phyloP scores from a whole-genome alignment of 106 monocot genomes.

The Dioscorea alata region DNA sequence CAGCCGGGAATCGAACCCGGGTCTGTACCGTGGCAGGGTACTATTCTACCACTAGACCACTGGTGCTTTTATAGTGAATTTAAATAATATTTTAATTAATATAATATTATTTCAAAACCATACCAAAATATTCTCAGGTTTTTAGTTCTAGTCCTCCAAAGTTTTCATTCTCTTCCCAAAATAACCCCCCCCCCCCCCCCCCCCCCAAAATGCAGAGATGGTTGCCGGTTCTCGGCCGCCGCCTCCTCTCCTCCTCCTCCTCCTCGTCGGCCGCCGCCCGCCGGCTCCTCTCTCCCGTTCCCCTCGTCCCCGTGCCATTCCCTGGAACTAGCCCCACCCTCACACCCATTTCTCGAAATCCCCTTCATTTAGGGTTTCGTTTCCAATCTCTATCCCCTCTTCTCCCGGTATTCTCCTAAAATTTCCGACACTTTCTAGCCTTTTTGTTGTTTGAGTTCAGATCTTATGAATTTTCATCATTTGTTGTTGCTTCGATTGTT shows the following conservation, averaged over 20 bases:
- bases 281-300: background rate
- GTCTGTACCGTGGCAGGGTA: conserved; percentile 42
- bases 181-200: background rate
- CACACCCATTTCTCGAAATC: background rate
- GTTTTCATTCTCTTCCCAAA: background rate
- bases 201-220: conserved; percentile 42
- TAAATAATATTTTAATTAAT: too few species aligned
- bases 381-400: conserved; percentile 4
- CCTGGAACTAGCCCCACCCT: conserved; percentile 13
- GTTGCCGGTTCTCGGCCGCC: conserved; percentile 34
- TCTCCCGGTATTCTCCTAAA: background rate
- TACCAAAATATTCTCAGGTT: too few species aligned
- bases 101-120: too few species aligned
- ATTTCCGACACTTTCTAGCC: background rate
- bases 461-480: background rate
- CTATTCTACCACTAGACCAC: conserved; percentile 48
- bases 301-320: conserved; percentile 3
- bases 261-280: conserved; percentile 25
- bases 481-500: background rate
- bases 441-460: background rate
- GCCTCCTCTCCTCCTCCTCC: conserved; percentile 33
- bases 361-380: background rate
- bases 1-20: conserved; percentile 38
- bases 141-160: too few species aligned
- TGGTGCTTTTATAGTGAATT: conserved; percentile 10